phyloP scores from a whole-genome alignment of 1,139 yeast genomes.

The Hansenula anomala region DNA sequence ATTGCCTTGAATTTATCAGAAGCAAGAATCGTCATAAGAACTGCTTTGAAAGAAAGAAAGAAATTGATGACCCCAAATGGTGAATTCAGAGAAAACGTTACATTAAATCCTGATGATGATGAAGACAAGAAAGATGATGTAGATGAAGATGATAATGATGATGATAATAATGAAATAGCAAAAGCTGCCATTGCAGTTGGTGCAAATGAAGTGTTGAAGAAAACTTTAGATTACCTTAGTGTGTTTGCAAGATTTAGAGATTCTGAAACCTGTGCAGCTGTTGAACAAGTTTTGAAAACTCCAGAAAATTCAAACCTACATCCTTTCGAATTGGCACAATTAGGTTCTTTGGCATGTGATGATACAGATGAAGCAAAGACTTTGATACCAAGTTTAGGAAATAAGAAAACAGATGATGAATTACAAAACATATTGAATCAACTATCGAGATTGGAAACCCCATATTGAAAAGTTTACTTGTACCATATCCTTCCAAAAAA shows the following conservation, averaged over 20 bases:
- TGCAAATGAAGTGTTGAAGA: conserved; percentile 75
- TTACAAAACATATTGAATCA: conserved; percentile 84
- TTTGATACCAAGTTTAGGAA: conserved; percentile 78
- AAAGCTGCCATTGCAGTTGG: conserved; percentile 62
- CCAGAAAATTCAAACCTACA: conserved; percentile 58
- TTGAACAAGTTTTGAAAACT: conserved; percentile 76
- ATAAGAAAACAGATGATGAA: conserved; percentile 82
- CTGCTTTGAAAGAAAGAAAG: conserved; percentile 80
- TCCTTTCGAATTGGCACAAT: conserved; percentile 94
- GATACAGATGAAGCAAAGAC: conserved; percentile 98
- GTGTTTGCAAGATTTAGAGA: conserved; percentile 88
- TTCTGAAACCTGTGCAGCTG: conserved; percentile 90
- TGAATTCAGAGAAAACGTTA: conserved; percentile 25
- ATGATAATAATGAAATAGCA: conserved; percentile 51
- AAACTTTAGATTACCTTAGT: conserved; percentile 83
- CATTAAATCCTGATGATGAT: conserved; percentile 31
- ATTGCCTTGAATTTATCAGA: conserved; percentile 86
- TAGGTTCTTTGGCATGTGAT: conserved; percentile 91
- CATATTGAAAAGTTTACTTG: conserved; percentile 24
- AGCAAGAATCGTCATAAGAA: conserved; percentile 83
- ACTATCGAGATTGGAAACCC: conserved; percentile 59
- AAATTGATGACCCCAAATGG: conserved; percentile 39
- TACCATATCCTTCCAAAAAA: too few relatives aligned
- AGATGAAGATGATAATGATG: conserved; percentile 34
- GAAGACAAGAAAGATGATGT: conserved; percentile 31